These are phyloP conservation scores for Fraxinus velutina DNA, from an alignment of 305 asterid species.

Conservation along the genomic window DNA sequence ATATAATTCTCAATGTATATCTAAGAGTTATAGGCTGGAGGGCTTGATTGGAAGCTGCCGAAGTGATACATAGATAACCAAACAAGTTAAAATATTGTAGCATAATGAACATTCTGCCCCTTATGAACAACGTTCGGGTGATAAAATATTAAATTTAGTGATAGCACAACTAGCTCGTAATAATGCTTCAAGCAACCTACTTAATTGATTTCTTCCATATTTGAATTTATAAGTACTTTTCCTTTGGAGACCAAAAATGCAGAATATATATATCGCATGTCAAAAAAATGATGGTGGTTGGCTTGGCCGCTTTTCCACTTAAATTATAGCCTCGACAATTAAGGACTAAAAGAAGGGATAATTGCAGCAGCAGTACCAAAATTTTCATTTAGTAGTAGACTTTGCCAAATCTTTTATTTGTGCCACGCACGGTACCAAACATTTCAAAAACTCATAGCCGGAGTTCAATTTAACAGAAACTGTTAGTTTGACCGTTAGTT, in stretches of 20 bases:
- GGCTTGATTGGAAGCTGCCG: background rate
- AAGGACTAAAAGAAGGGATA: no score
- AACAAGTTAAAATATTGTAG: background rate
- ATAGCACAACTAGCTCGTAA: background rate
- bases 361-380: no score
- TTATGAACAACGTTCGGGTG: background rate
- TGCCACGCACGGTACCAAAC: no score
- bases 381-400: no score
- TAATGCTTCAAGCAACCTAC: background rate
- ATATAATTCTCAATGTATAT: background rate
- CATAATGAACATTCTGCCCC: background rate
- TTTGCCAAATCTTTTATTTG: no score
- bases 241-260: background rate
- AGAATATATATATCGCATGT: background rate
- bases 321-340: background rate
- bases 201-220: no score
- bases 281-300: background rate
- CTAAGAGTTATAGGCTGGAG: background rate
- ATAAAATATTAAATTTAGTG: background rate
- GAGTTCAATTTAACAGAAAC: no score
- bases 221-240: background rate
- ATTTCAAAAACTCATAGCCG: no score
- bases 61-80: background rate
- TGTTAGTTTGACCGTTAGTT: no score
- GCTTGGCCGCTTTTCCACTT: background rate